These are phyloP conservation scores for Malus hybrid DNA, from an alignment of 331 rosid genomes.

Conservation along the genomic window DNA sequence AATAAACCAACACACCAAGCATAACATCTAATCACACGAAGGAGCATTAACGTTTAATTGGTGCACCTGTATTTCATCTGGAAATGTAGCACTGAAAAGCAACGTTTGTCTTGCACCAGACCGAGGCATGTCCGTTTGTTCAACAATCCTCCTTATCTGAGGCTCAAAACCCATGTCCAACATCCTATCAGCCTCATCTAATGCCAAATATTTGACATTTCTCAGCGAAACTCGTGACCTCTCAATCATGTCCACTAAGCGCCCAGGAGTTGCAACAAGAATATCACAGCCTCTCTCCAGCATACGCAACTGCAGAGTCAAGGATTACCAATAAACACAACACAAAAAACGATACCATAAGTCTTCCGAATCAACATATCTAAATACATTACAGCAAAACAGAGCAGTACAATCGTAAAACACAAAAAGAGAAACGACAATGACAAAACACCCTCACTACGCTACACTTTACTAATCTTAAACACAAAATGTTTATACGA, in stretches of 20 bases:
- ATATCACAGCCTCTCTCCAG: constrained; percentile 39
- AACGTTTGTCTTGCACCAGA: constrained; percentile 30
- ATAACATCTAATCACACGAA: not conserved
- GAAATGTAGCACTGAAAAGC: constrained; percentile 41
- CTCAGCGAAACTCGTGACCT: constrained; percentile 22
- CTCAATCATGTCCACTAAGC: constrained; percentile 31
- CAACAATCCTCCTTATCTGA: constrained; percentile 26
- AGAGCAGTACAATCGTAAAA: too few species aligned
- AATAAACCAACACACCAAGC: not conserved
- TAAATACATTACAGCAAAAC: too few species aligned
- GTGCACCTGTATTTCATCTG: constrained; percentile 28
- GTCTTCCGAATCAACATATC: too few species aligned
- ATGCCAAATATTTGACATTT: constrained; percentile 19
- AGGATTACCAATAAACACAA: not conserved
- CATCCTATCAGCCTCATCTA: constrained; percentile 43
- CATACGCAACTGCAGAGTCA: constrained; percentile 17
- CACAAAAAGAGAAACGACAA: too few species aligned
- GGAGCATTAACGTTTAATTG: not conserved
- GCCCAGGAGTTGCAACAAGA: constrained; percentile 35
- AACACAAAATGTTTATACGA: not conserved
- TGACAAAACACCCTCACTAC: too few species aligned
- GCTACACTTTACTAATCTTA: not conserved
- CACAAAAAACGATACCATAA: too few species aligned
- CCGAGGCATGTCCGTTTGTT: constrained; percentile 28
- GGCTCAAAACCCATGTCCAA: constrained; percentile 43